Percentiles rank a stretch among this genome's conserved stretches.
Evolutionary conservation across 352 stramenopile genomes (phyloP).

Genomic region (Aphanomyces astaci): DNA sequence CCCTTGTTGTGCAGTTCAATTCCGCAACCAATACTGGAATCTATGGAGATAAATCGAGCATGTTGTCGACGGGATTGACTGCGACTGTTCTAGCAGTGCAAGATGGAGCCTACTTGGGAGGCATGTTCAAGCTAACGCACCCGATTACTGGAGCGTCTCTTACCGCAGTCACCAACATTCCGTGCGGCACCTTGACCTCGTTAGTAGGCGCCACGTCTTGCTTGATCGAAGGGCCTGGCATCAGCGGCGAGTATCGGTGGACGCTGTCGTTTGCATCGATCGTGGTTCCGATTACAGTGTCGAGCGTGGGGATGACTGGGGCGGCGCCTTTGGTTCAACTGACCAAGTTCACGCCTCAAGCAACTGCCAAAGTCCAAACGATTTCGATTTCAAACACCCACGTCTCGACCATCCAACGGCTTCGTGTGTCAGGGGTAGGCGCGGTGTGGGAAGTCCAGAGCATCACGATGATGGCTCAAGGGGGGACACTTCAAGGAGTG

Average conservation of each 20-base stretch:
- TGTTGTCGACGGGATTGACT: slow-evolving; percentile 28
- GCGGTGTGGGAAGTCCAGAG: slow-evolving; percentile 21
- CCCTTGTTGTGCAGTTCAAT: slow-evolving; percentile 10
- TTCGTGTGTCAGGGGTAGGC: slow-evolving; percentile 10
- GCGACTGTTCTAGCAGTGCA: slow-evolving; percentile 9
- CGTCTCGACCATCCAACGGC: slow-evolving; percentile 27
- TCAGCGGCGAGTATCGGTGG: slow-evolving; percentile 33
- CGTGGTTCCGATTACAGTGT: slow-evolving; percentile 14
- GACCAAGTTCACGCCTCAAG: neutral
- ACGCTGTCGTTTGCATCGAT: slow-evolving; percentile 23
- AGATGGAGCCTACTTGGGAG: slow-evolving; percentile 25
- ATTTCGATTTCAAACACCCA: slow-evolving; percentile 25
- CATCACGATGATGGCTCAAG: neutral
- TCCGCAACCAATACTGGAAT: slow-evolving; percentile 15
- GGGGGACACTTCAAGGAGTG: neutral
- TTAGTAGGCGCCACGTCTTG: slow-evolving; percentile 26
- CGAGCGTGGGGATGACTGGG: slow-evolving; percentile 24
- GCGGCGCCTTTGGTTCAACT: slow-evolving; percentile 15
- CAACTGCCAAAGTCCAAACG: slow-evolving; percentile 26
- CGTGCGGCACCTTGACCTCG: slow-evolving; percentile 23
- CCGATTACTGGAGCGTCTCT: slow-evolving; percentile 22
- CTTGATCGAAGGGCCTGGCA: slow-evolving; percentile 25
- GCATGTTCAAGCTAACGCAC: slow-evolving; percentile 29
- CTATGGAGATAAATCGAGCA: slow-evolving; percentile 28
- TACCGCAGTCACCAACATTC: slow-evolving; percentile 1